phyloP scores from a whole-genome alignment of 352 stramenopile species.

The Peronospora belbahrii region DNA sequence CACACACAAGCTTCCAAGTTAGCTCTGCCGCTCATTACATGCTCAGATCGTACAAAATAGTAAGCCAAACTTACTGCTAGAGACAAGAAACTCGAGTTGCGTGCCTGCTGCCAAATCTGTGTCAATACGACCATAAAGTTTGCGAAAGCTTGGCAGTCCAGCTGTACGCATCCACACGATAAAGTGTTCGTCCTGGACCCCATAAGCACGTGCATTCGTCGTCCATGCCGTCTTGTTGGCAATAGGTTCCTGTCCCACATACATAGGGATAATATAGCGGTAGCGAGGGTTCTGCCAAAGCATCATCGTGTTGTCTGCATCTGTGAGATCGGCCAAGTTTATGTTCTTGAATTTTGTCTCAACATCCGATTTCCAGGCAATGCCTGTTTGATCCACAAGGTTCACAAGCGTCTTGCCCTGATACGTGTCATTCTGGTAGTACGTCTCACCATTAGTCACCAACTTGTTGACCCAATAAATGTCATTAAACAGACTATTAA shows the following conservation, averaged over 20 bases:
- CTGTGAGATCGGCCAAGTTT: constrained; percentile 23
- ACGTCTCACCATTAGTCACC: constrained; percentile 30
- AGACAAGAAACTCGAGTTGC: constrained; percentile 89
- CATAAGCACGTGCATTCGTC: constrained; percentile 45
- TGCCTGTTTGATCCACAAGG: constrained; percentile 90
- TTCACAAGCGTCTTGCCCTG: constrained; percentile 52
- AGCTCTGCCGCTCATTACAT: background rate
- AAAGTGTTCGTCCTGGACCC: constrained; percentile 98
- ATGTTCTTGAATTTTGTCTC: constrained; percentile 96
- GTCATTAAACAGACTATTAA: constrained; percentile 98
- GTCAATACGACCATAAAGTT: constrained; percentile 99
- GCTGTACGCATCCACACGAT: constrained; percentile 99
- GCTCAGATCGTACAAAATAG: constrained; percentile 1
- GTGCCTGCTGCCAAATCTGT: constrained; percentile 84
- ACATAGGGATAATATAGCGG: constrained; percentile 74
- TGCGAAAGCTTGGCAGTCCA: constrained; percentile 96
- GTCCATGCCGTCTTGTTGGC: constrained; percentile 82
- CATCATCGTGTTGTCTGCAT: constrained; percentile 46
- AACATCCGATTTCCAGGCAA: constrained; percentile 95
- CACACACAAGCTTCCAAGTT: constrained; percentile 4
- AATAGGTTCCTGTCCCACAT: constrained; percentile 38
- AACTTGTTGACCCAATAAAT: constrained; percentile 85
- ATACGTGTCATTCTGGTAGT: constrained; percentile 66
- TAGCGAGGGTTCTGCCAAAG: constrained; percentile 82
- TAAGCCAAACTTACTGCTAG: constrained; percentile 58